A percentile compares a stretch with the other conserved stretches of the same genome.
phyloP scores from a whole-genome alignment of 768 basidiomycete genomes.

The Mycena albidolilacea region DNA sequence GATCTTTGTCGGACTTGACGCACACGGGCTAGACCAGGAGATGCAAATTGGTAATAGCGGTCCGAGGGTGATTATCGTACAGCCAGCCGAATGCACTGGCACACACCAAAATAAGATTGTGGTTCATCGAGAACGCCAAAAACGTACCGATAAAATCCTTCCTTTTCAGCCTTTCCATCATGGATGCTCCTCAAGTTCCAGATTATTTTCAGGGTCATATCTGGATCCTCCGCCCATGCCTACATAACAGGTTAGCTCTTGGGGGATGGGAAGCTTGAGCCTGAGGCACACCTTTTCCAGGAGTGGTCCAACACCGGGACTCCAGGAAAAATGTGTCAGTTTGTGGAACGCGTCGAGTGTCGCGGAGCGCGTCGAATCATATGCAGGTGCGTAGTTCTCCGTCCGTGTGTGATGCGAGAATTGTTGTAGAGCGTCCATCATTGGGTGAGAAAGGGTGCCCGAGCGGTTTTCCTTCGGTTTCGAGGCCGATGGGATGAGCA shows the following conservation, averaged over 20 bases:
- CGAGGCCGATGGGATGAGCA: conserved; percentile 60
- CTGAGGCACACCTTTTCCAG: conserved; percentile 50
- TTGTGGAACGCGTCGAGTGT: conserved; percentile 73
- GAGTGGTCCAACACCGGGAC: conserved; percentile 47
- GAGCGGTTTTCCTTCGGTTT: background rate
- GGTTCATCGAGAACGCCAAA: background rate
- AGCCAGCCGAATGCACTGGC: conserved; percentile 76
- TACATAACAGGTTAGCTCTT: background rate
- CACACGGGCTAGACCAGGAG: conserved; percentile 69
- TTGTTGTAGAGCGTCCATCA: conserved; percentile 69
- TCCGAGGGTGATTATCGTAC: conserved; percentile 76
- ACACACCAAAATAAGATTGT: conserved; percentile 4
- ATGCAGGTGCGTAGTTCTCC: conserved; percentile 65
- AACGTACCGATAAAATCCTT: conserved; percentile 69
- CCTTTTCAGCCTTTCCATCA: conserved; percentile 75
- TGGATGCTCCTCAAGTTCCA: conserved; percentile 81
- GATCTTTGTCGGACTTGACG: conserved; percentile 46
- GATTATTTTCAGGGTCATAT: conserved; percentile 73
- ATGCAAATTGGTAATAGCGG: conserved; percentile 75
- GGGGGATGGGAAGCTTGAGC: background rate
- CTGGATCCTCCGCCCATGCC: conserved; percentile 73
- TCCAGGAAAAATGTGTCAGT: conserved; percentile 48
- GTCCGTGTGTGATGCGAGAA: conserved; percentile 63
- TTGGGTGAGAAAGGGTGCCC: conserved; percentile 48
- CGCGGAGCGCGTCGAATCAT: conserved; percentile 63